Percentiles rank a stretch among this genome's conserved stretches.
These are phyloP conservation scores for Dryas integrifolia DNA, from an alignment of 331 rosid genomes.

Conservation along the genomic window DNA sequence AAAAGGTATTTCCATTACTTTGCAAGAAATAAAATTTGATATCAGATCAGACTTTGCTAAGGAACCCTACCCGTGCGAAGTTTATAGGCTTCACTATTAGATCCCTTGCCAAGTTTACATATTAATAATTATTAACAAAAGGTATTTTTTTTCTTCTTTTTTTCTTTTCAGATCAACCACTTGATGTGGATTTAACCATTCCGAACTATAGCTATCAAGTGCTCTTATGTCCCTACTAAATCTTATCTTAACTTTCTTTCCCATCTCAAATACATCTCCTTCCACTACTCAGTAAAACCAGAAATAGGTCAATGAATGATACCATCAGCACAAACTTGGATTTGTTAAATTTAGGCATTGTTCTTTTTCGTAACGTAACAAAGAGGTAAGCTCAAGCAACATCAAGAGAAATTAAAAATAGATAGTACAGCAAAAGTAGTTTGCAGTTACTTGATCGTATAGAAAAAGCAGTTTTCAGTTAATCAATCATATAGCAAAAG, in stretches of 20 bases:
- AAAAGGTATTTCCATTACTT: not conserved
- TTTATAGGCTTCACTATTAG: not conserved
- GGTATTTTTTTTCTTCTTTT: not conserved
- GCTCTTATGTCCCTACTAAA: not conserved
- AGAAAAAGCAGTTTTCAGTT: too few species aligned
- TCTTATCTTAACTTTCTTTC: not conserved
- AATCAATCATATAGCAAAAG: not conserved
- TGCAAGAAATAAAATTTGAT: not conserved
- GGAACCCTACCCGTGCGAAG: not conserved
- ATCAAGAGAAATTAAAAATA: not conserved
- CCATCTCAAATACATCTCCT: not conserved
- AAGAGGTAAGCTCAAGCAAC: not conserved
- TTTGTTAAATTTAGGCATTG: not conserved
- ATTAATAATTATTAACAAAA: not conserved
- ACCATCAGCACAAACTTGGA: not conserved
- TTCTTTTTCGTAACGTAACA: not conserved
- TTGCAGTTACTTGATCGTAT: too few species aligned
- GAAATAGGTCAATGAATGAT: not conserved
- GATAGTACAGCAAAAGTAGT: not conserved
- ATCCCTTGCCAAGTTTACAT: not conserved
- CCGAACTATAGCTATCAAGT: not conserved
- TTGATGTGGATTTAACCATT: not conserved
- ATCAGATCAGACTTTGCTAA: not conserved
- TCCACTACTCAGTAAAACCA: not conserved
- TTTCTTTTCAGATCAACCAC: not conserved